A percentile compares a stretch with the other conserved stretches of the same genome.
Conservation (phyloP, 2,329 filamentous ascomycete species). For the Trichoderma lentiforme region DNA sequence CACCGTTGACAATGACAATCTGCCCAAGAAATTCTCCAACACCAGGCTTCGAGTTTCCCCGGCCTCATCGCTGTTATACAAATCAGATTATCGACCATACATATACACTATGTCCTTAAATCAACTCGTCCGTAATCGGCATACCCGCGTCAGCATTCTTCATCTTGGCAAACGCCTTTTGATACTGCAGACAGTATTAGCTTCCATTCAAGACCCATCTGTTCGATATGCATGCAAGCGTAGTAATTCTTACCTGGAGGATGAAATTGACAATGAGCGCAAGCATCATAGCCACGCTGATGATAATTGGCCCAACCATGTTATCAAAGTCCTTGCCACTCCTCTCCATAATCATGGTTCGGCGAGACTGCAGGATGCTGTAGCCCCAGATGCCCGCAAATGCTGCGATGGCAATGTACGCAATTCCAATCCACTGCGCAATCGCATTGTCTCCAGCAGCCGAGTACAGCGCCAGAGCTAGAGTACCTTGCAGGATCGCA, state of each 20-base stretch:
- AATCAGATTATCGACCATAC: not conserved
- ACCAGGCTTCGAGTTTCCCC: not conserved
- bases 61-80: slow-evolving; percentile 6
- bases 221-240: not conserved
- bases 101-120: slow-evolving; percentile 19
- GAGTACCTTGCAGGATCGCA: slow-evolving; percentile 75
- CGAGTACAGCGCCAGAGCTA: slow-evolving; percentile 84
- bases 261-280: slow-evolving; percentile 84
- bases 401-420: slow-evolving; percentile 76
- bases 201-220: not conserved
- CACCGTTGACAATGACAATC: not conserved
- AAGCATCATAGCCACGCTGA: slow-evolving; percentile 73
- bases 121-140: slow-evolving; percentile 30
- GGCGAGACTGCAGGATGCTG: slow-evolving; percentile 71
- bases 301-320: slow-evolving; percentile 75
- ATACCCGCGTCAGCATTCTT: slow-evolving; percentile 21
- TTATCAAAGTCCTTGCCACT: slow-evolving; percentile 95
- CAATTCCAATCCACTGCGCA: slow-evolving; percentile 73
- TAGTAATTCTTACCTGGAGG: slow-evolving; percentile 64
- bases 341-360: slow-evolving; percentile 75
- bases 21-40: not conserved
- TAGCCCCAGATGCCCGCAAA: slow-evolving; percentile 89
- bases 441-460: slow-evolving; percentile 78
- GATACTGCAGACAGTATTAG: slow-evolving; percentile 28
- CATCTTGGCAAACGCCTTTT: slow-evolving; percentile 32